Conservation (phyloP, 1,284 basidiomycete genomes). For the Pascua guehoae region DNA sequence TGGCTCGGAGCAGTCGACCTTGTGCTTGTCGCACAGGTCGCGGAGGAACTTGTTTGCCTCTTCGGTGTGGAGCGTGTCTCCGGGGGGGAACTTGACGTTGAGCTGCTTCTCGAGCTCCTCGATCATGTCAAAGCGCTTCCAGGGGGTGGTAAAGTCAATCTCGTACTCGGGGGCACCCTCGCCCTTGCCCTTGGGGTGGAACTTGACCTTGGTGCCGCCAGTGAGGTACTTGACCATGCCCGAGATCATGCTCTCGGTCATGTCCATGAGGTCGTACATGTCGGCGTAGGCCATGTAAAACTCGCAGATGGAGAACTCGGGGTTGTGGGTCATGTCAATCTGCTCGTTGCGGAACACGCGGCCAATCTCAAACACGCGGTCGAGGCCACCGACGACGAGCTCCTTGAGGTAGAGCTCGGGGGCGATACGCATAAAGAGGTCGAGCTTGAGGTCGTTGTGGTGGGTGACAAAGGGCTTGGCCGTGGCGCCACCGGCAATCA, state of each 20-base stretch:
- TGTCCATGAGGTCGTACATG: slow-evolving; percentile 98
- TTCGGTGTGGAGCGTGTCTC: slow-evolving; percentile 82
- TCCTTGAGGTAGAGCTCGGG: slow-evolving; percentile 98
- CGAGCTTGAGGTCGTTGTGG: slow-evolving; percentile 96
- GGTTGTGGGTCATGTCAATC: slow-evolving; percentile 97
- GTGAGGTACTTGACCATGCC: slow-evolving; percentile 88
- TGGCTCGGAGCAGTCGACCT: slow-evolving; percentile 95
- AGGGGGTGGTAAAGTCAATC: slow-evolving; percentile 90
- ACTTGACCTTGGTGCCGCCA: slow-evolving; percentile 75
- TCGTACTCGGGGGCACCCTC: slow-evolving; percentile 61
- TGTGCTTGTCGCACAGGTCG: slow-evolving; percentile 84
- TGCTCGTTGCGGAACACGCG: slow-evolving; percentile 98
- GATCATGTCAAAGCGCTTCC: slow-evolving; percentile 99
- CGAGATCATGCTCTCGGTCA: slow-evolving; percentile 88
- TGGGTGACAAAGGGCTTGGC: slow-evolving; percentile 99
- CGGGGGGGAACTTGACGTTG: slow-evolving; percentile 86
- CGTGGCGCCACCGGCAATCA: slow-evolving; percentile 94
- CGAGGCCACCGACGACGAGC: slow-evolving; percentile 92
- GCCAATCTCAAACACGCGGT: slow-evolving; percentile 97
- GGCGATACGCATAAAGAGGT: slow-evolving; percentile 96
- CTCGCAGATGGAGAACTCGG: slow-evolving; percentile 98
- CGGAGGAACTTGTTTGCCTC: slow-evolving; percentile 86
- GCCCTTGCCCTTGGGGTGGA: slow-evolving; percentile 91
- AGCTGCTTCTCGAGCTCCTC: slow-evolving; percentile 92
- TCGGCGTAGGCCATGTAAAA: slow-evolving; percentile 99